Evolutionary conservation across 805 yeast species (phyloP), one percentile per base, ranked within the genome.

Genomic region (Metschnikowia kunwiensis): DNA sequence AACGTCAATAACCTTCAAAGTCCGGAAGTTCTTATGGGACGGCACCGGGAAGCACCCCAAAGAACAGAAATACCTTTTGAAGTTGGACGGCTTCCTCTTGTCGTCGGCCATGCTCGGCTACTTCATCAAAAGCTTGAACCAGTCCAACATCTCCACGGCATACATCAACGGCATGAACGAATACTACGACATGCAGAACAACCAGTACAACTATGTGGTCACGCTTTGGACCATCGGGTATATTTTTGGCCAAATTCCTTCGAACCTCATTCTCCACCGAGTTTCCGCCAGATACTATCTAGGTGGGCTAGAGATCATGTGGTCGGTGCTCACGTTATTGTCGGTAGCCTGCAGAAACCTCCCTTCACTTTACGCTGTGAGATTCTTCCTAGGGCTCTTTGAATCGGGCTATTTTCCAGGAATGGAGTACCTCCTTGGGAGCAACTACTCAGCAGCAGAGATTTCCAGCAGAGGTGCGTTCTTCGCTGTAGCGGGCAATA

Each of bases 321-420:
- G 79, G 80, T 63, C 69, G 1, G 27, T 65, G 12, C 42, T 54
- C 34, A 56, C 61, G 3, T 12, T 56, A 9, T 37, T 57, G 27
- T 51, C 60, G 57, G 49, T 58, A 17, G 48, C 58, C 8, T 38
- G 45, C 25, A 18, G 37, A 21, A 24, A 20, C 13, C 31, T 48
- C 11, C 34, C 36, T 5, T 29, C 43, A 7, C 27, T 50, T 7
- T 50, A 49, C 26, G 41, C 41, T 3, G 18, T 50, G 7, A 38
- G 53, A 7, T 50, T 50, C 24, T 34, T 46, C 23, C 24, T 66
- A 23, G 79, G 77, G 1, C 52, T 74, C 18, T 47, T 61, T 7
- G 78, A 73, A 38, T 60, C 72, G 11, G 77, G 77, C 0, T 71
- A 65, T 47, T 74, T 72, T 51, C 83, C 87, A 5, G 77, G 77